A percentile compares a stretch with the other conserved stretches of the same genome.
Conservation (phyloP, 2,329 filamentous ascomycete species). For the Periconia sp. region DNA sequence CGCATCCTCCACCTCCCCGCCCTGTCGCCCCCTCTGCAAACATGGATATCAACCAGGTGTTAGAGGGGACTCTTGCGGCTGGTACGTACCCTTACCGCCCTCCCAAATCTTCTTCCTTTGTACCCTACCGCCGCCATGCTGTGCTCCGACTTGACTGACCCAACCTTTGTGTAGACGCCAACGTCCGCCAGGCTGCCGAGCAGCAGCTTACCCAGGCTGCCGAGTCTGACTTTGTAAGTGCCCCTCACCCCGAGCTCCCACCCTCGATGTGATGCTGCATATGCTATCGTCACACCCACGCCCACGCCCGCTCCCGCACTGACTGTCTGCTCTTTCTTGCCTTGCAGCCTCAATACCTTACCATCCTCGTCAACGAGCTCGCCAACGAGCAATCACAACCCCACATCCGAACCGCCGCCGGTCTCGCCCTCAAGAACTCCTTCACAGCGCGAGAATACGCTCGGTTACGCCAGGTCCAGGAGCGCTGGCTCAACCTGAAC, state of each 20-base stretch:
- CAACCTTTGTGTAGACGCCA: slow-evolving; percentile 69
- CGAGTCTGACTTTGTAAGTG: slow-evolving; percentile 89
- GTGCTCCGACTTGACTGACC: slow-evolving; percentile 22
- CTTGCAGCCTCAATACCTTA: slow-evolving; percentile 73
- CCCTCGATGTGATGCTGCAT: not conserved
- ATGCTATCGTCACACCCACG: slow-evolving; percentile 6
- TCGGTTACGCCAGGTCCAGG: slow-evolving; percentile 85
- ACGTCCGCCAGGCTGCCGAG: slow-evolving; percentile 86
- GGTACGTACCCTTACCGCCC: slow-evolving; percentile 60
- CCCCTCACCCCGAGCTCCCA: slow-evolving; percentile 23
- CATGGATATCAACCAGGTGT: slow-evolving; percentile 98
- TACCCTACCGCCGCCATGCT: not conserved
- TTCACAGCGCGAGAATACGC: slow-evolving; percentile 90
- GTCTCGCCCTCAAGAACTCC: slow-evolving; percentile 96
- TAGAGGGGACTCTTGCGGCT: slow-evolving; percentile 93
- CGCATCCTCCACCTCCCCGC: not conserved
- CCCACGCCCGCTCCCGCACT: slow-evolving; percentile 34
- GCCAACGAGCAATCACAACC: slow-evolving; percentile 84
- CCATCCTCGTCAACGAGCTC: slow-evolving; percentile 88
- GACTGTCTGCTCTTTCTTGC: slow-evolving; percentile 20
- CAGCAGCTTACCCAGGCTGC: slow-evolving; percentile 91
- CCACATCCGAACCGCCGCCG: slow-evolving; percentile 88
- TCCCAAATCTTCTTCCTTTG: slow-evolving; percentile 1
- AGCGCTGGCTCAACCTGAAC: slow-evolving; percentile 87
- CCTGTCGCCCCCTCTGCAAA: slow-evolving; percentile 48